Base-by-base conservation (phyloP, 73 alveolate species). In the Symbiodinium natans region DNA sequence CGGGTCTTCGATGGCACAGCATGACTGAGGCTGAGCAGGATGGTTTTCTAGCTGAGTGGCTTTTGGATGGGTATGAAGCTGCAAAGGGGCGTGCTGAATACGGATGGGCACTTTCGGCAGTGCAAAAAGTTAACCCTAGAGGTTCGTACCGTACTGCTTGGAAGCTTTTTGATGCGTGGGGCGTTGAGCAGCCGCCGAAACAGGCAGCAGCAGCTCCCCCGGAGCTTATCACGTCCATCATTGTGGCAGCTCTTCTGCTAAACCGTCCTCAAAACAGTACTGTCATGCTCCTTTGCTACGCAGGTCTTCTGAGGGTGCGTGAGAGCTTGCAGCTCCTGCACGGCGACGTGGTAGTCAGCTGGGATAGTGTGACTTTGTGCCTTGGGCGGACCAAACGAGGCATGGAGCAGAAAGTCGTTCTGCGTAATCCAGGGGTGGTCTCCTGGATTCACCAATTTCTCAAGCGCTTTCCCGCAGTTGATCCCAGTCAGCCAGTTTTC, bases 151-250 rank as follows among this genome's bases (percentile, higher is more conserved):
- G 84, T 2, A 36, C 41, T 6, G 83, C 85, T 13, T 87, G 94
- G 94, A 87, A 87, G 31, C 56, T 59, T 36, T 59, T 13, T 3
- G 94, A 87, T 25, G 63, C 84, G 2, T 87, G 94, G 94, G 41
- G 43, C 0, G 63, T 46, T 29, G 63, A 39, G 38, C 41, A n/a
- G 63, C 94, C 94, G 40, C 42, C 41, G 21, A 31, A 36, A 11
- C 94, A 87, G 41, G 94, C 94, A 10, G 85, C 94, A 9, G 85
- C 94, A 3, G 85, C 84, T 1, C 94, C 94, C 2, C 85, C 94
- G 4, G 94, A 56, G 41, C 19, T 87, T 21, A 21, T 59, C 3
- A 48, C 39, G 4, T 83, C 71, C 23, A 17, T 59, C 85, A 15
- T 56, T 8, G 31, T n/a, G 41, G 27, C 34, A 41, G 63, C 84